Conservation (phyloP, 805 yeast species). For the Starmerella lactis-condensi region DNA sequence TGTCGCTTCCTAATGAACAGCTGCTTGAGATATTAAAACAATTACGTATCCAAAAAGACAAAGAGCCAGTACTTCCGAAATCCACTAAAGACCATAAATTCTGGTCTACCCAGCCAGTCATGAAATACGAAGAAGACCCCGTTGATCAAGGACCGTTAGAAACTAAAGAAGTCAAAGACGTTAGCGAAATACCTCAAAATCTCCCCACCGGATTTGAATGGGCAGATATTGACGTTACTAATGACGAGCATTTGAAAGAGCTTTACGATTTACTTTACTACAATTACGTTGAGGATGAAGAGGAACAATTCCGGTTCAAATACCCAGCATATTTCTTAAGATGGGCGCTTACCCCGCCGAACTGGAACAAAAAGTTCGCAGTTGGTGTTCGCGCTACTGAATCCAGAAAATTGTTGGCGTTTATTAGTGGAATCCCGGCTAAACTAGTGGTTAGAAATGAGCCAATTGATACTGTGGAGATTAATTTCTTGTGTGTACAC, state of each 20-base stretch:
- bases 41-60: too few species aligned
- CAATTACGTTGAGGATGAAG: slow-evolving; percentile 87
- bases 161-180: slow-evolving; percentile 47
- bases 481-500: slow-evolving; percentile 86
- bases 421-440: slow-evolving; percentile 79
- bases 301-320: slow-evolving; percentile 78
- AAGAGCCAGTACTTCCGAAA: too few species aligned
- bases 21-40: too few species aligned
- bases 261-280: slow-evolving; percentile 65
- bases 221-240: slow-evolving; percentile 53
- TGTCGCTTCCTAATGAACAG: too few species aligned
- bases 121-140: slow-evolving; percentile 50
- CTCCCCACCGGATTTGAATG: slow-evolving; percentile 72
- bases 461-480: slow-evolving; percentile 40
- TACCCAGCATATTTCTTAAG: slow-evolving; percentile 65
- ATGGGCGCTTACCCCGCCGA: slow-evolving; percentile 93
- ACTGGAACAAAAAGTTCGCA: slow-evolving; percentile 76
- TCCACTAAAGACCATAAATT: slow-evolving; percentile 79
- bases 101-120: slow-evolving; percentile 96
- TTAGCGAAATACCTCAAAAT: slow-evolving; percentile 52
- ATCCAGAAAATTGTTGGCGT: slow-evolving; percentile 67
- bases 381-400: slow-evolving; percentile 77
- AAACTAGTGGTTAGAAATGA: slow-evolving; percentile 41
- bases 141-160: slow-evolving; percentile 32
- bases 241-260: slow-evolving; percentile 44